Percentiles rank a stretch among this genome's conserved stretches.
phyloP scores from a whole-genome alignment of 441 rosid species.

The Melastoma candidum region DNA sequence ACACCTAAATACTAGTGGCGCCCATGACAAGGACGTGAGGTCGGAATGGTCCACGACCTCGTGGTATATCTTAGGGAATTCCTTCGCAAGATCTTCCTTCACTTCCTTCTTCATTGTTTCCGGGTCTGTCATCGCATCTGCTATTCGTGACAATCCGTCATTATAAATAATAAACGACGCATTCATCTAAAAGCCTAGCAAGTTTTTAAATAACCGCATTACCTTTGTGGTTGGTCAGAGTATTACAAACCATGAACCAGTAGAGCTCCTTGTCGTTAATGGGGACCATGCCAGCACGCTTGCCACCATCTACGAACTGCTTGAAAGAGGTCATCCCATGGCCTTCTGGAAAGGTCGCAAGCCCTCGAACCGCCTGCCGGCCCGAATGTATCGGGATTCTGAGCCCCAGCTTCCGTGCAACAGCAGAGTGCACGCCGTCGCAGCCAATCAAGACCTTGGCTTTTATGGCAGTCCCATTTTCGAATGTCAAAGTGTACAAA shows the following conservation, averaged over 20 bases:
- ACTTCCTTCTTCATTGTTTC: conserved; percentile 21
- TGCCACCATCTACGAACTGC: conserved; percentile 21
- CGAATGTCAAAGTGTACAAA: no score
- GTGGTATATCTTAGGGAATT: conserved; percentile 18
- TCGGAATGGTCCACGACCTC: conserved; percentile 26
- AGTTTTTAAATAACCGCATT: no score
- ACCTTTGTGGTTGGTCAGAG: conserved; percentile 12
- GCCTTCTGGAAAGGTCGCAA: conserved; percentile 25
- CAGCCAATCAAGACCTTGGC: no score
- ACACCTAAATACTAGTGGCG: conserved; percentile 23
- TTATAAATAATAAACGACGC: no score
- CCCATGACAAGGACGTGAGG: conserved; percentile 24
- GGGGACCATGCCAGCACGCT: conserved; percentile 26
- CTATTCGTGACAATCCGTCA: no score
- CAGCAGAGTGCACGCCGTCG: conserved; percentile 18
- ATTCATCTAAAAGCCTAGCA: no score
- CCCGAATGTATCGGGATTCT: conserved; percentile 23
- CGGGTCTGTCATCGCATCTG: conserved; percentile 13
- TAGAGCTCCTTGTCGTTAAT: conserved; percentile 26
- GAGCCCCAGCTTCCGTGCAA: conserved; percentile 30
- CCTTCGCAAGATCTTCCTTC: conserved; percentile 16
- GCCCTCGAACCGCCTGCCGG: conserved; percentile 24
- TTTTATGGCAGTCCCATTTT: no score
- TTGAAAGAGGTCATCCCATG: conserved; percentile 18
- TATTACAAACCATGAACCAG: conserved; percentile 18